phyloP scores from a whole-genome alignment of 257 asterid species.

The Gentiana dahurica region DNA sequence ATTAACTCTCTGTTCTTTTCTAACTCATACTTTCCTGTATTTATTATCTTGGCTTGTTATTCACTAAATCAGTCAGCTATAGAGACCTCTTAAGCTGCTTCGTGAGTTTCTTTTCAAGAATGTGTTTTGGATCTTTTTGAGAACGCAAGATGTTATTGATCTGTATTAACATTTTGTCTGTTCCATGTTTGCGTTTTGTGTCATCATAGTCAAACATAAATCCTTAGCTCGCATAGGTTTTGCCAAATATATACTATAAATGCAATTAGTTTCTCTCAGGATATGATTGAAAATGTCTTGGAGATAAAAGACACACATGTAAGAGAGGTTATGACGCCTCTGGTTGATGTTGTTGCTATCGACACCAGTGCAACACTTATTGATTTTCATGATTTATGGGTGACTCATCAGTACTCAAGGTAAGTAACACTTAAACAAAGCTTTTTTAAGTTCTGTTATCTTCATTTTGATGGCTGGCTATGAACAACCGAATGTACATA shows the following conservation, averaged over 20 bases:
- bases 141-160: too few relatives aligned
- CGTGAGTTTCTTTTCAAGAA: too few relatives aligned
- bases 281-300: conserved; percentile 94
- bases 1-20: background rate
- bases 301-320: conserved; percentile 99
- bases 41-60: background rate
- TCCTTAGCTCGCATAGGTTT: too few relatives aligned
- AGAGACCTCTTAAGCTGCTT: too few relatives aligned
- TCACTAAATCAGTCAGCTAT: conserved; percentile 2
- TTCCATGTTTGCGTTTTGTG: background rate
- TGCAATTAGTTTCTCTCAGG: conserved; percentile 42
- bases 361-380: conserved; percentile 84
- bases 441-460: too few relatives aligned
- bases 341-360: conserved; percentile 92
- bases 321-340: conserved; percentile 99
- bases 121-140: too few relatives aligned
- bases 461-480: too few relatives aligned
- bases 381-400: conserved; percentile 92
- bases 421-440: conserved; percentile 18
- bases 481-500: background rate
- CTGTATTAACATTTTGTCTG: background rate
- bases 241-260: too few relatives aligned
- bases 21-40: too few relatives aligned
- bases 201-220: too few relatives aligned
- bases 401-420: conserved; percentile 97